Conservation (phyloP, 805 yeast species). For the Debaryomyces hansenii region DNA sequence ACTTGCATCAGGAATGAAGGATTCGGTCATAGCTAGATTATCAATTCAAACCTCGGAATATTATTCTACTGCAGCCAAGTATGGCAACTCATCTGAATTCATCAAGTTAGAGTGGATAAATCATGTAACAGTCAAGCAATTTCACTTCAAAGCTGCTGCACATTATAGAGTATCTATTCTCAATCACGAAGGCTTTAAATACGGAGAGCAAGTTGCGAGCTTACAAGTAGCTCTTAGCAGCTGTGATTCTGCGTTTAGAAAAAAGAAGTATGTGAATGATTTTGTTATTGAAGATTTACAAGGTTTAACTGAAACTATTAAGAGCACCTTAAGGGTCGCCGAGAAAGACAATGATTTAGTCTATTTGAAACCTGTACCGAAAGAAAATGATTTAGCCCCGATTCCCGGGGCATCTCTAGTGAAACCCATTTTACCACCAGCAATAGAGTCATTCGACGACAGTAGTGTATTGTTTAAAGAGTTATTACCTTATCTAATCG, state of each 20-base stretch:
- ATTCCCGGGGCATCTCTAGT: constrained; percentile 58
- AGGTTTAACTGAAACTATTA: constrained; percentile 48
- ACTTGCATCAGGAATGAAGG: constrained; percentile 45
- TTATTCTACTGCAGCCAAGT: constrained; percentile 47
- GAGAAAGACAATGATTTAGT: constrained; percentile 82
- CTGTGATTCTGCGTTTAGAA: constrained; percentile 37
- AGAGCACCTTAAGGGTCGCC: constrained; percentile 48
- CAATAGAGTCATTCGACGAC: constrained; percentile 25
- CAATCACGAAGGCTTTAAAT: constrained; percentile 48
- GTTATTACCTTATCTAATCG: constrained; percentile 64
- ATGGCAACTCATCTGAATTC: constrained; percentile 43
- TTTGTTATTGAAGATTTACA: constrained; percentile 51
- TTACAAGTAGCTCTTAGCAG: constrained; percentile 44
- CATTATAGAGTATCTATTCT: constrained; percentile 59
- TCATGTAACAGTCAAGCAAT: constrained; percentile 56
- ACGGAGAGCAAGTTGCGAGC: constrained; percentile 72
- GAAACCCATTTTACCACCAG: constrained; percentile 29
- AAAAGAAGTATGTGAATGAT: constrained; percentile 41
- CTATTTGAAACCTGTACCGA: constrained; percentile 67
- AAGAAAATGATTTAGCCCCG: constrained; percentile 33
- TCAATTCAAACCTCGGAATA: constrained; percentile 61
- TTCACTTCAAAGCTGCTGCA: constrained; percentile 73
- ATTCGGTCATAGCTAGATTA: constrained; percentile 61
- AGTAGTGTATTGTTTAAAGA: constrained; percentile 46
- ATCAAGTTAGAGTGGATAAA: constrained; percentile 63